Evolutionary conservation across 148 eudicot species (phyloP).

Genomic region (Rhododendron ovatum): DNA sequence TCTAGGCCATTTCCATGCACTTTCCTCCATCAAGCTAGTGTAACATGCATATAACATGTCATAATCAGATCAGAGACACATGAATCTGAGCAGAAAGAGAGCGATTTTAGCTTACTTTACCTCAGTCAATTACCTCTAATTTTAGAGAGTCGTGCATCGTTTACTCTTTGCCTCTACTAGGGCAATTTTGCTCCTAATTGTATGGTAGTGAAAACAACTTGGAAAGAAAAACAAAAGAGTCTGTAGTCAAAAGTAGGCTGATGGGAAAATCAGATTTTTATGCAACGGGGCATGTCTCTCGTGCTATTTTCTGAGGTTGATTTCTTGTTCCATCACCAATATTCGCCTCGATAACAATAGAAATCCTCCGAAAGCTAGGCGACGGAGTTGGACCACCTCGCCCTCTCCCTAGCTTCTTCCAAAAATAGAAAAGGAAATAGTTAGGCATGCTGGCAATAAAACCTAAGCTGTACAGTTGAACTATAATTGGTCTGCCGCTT

Average conservation of each 20-base stretch:
- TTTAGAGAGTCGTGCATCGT: not conserved
- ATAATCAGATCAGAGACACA: not conserved
- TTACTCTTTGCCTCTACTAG: not conserved
- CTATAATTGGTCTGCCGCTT: not conserved
- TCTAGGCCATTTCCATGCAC: not conserved
- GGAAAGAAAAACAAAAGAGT: not conserved
- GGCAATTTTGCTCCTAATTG: not conserved
- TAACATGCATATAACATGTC: not conserved
- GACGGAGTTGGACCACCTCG: not conserved
- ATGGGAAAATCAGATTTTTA: not conserved
- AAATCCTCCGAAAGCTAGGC: not conserved
- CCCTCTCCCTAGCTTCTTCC: not conserved
- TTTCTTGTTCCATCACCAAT: not conserved
- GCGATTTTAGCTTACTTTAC: not conserved
- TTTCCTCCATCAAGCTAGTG: not conserved
- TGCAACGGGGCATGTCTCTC: not conserved
- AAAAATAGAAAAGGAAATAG: not conserved
- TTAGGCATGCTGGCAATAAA: not conserved
- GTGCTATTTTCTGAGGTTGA: not conserved
- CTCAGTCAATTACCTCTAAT: not conserved
- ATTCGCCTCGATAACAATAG: not conserved
- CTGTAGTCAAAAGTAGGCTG: not conserved
- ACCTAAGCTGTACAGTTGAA: not conserved
- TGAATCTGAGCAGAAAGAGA: not conserved
- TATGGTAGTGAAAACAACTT: not conserved